Evolutionary conservation across 139 green algal species (phyloP).

Genomic region (Volvox africanus): DNA sequence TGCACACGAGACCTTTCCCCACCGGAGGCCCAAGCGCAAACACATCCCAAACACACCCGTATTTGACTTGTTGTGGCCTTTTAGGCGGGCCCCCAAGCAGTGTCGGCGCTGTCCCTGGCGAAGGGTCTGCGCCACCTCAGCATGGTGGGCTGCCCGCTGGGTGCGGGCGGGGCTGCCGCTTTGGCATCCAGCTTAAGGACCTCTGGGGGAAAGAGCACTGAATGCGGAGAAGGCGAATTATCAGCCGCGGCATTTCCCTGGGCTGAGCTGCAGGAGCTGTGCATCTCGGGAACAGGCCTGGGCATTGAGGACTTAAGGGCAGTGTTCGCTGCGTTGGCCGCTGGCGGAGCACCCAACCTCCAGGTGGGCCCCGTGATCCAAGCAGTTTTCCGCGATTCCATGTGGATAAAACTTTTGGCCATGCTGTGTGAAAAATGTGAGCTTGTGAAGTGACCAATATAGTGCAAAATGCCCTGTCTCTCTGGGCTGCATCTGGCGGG

Average conservation of each 20-base stretch:
- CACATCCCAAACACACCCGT: neutral
- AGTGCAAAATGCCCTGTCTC: too few relatives aligned
- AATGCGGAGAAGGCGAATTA: neutral
- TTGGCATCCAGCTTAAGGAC: neutral
- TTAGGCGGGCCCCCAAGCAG: neutral
- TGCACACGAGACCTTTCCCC: too few relatives aligned
- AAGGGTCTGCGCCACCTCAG: slow-evolving; percentile 13
- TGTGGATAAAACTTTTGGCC: too few relatives aligned
- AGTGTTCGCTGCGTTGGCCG: slow-evolving; percentile 1
- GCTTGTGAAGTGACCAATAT: too few relatives aligned
- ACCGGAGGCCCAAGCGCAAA: too few relatives aligned
- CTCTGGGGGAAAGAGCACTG: neutral
- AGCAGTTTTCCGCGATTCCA: too few relatives aligned
- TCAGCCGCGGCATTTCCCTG: neutral
- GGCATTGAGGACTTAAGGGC: neutral
- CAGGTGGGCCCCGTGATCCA: neutral
- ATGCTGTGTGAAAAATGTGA: too few relatives aligned
- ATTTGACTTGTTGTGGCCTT: neutral
- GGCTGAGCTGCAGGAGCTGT: slow-evolving; percentile 30
- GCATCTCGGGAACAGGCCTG: slow-evolving; percentile 32
- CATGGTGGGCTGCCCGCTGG: slow-evolving; percentile 23
- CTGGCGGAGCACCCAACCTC: slow-evolving; percentile 11
- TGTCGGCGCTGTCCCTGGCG: slow-evolving; percentile 3
- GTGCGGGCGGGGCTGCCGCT: neutral
- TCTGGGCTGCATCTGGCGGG: too few relatives aligned